Percentiles rank a stretch among this genome's conserved stretches.
Evolutionary conservation across 108 stramenopile genomes (phyloP).

Genomic region (Mayamaea pseudoterrestris): DNA sequence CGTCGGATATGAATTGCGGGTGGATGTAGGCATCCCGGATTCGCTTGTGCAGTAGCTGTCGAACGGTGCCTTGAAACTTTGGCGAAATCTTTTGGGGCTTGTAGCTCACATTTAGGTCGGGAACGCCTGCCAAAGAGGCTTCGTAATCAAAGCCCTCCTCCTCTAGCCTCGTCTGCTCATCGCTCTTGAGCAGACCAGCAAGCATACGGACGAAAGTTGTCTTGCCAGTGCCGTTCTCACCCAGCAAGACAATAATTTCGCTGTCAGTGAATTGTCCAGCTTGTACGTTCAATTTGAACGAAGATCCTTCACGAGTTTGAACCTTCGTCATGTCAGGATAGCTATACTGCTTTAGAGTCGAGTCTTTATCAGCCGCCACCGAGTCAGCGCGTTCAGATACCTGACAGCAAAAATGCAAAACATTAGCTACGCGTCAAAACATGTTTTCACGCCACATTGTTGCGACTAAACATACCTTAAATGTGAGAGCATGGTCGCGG

Average conservation of each 20-base stretch:
- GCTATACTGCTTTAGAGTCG: slow-evolving; percentile 65
- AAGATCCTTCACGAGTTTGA: slow-evolving; percentile 61
- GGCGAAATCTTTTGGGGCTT: slow-evolving; percentile 99
- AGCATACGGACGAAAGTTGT: slow-evolving; percentile 90
- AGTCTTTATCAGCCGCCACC: slow-evolving; percentile 46
- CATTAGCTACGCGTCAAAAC: neutral
- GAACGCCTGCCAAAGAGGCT: slow-evolving; percentile 81
- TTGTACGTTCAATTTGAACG: slow-evolving; percentile 93
- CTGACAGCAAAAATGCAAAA: slow-evolving; percentile 8
- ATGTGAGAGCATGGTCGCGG: slow-evolving; percentile 91
- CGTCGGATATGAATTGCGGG: slow-evolving; percentile 96
- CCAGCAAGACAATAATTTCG: slow-evolving; percentile 94
- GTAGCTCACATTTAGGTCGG: slow-evolving; percentile 94
- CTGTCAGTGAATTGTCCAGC: slow-evolving; percentile 91
- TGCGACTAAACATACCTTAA: slow-evolving; percentile 73
- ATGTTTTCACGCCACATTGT: neutral
- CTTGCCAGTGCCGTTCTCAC: slow-evolving; percentile 97
- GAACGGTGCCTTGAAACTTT: slow-evolving; percentile 92
- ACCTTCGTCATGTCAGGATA: slow-evolving; percentile 98
- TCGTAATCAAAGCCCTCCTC: slow-evolving; percentile 68
- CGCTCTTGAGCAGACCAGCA: slow-evolving; percentile 93
- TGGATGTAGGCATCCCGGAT: slow-evolving; percentile 91
- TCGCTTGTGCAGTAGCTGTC: slow-evolving; percentile 93
- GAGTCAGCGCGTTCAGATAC: slow-evolving; percentile 73
- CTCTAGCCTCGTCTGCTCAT: slow-evolving; percentile 77